Evolutionary conservation across 2,329 filamentous ascomycete genomes (phyloP).

Genomic region (Daldinia sp.): DNA sequence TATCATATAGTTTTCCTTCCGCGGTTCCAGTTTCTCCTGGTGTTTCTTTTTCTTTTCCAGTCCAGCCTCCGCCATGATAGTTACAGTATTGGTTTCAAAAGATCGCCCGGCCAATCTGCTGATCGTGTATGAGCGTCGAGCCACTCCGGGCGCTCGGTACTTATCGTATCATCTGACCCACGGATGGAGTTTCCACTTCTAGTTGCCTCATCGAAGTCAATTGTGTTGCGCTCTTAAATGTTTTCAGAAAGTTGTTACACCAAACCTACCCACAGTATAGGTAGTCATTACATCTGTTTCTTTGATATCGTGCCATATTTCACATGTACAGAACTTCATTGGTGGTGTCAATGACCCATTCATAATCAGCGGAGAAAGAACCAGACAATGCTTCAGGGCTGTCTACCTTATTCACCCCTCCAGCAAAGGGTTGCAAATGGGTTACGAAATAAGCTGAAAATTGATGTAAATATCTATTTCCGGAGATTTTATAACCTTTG

Average conservation of each 20-base stretch:
- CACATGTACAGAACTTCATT: background rate
- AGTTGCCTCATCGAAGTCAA: background rate
- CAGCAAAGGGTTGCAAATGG: too few relatives aligned
- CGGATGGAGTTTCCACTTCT: background rate
- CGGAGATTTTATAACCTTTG: too few relatives aligned
- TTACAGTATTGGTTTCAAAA: background rate
- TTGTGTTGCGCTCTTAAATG: background rate
- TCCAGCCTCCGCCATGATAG: too few relatives aligned
- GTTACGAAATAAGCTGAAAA: too few relatives aligned
- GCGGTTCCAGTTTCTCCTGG: background rate
- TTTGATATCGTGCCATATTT: background rate
- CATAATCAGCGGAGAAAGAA: too few relatives aligned
- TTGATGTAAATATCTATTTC: too few relatives aligned
- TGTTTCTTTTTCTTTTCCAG: too few relatives aligned
- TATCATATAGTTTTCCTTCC: background rate
- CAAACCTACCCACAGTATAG: background rate
- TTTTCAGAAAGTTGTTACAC: background rate
- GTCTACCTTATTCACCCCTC: too few relatives aligned
- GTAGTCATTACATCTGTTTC: background rate
- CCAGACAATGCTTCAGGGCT: too few relatives aligned
- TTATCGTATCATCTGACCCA: background rate
- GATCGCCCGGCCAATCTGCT: conserved; percentile 16
- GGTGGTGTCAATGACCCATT: background rate
- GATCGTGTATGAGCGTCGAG: conserved; percentile 17
- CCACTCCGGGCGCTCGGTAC: conserved; percentile 8